A percentile compares a stretch with the other conserved stretches of the same genome.
These are phyloP conservation scores for Cyamopsis tetragonoloba DNA, from an alignment of 306 rosid species.

Conservation along the genomic window DNA sequence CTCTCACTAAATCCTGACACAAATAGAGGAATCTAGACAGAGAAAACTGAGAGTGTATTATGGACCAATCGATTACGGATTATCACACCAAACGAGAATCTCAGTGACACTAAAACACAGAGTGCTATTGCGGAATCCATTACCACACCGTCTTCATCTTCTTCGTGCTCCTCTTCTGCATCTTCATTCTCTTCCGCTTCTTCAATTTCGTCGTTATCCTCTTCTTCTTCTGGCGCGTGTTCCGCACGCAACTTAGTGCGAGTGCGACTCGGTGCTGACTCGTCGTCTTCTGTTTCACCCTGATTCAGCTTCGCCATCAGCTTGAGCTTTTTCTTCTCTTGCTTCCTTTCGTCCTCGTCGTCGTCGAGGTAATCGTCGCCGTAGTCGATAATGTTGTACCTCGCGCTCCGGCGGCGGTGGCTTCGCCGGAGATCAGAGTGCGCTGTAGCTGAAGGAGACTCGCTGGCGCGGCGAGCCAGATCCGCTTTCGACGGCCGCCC, in stretches of 20 bases:
- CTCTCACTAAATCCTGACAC: conserved; percentile 50
- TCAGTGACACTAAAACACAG: conserved; percentile 27
- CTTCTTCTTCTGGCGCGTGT: conserved; percentile 45
- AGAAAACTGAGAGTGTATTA: conserved; percentile 33
- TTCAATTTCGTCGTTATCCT: conserved; percentile 35
- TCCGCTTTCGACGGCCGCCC: conserved; percentile 96
- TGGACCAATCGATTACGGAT: conserved; percentile 48
- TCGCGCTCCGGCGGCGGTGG: conserved; percentile 75
- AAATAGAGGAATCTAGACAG: conserved; percentile 45
- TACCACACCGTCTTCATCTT: conserved; percentile 18
- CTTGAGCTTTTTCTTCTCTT: conserved; percentile 87
- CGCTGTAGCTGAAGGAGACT: conserved; percentile 25
- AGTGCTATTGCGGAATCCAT: background rate
- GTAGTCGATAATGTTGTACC: conserved; percentile 76
- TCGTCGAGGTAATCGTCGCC: conserved; percentile 69
- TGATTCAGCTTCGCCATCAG: conserved; percentile 77
- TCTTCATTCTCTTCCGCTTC: conserved; percentile 36
- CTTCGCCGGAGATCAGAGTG: conserved; percentile 66
- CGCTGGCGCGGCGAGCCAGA: conserved; percentile 78
- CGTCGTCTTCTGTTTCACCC: conserved; percentile 30
- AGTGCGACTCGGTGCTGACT: conserved; percentile 18
- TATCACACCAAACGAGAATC: conserved; percentile 19
- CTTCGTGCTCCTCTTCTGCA: conserved; percentile 27
- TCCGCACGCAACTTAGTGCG: conserved; percentile 29
- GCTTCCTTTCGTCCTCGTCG: conserved; percentile 68